Conservation (phyloP, 2,329 filamentous ascomycete genomes). For the Nemania diffusa region DNA sequence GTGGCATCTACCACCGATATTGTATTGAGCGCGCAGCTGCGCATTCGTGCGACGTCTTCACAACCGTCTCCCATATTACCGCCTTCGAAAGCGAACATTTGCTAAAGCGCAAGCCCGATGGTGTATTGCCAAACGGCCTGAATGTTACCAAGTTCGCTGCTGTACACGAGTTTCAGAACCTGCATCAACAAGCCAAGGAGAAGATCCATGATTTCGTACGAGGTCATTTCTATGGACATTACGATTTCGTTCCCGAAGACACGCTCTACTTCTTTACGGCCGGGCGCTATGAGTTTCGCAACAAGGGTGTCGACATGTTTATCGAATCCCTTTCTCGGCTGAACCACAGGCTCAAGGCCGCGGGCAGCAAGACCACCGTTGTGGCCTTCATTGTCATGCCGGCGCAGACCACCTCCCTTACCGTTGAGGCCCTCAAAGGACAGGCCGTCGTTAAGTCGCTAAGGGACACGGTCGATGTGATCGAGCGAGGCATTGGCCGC, state of each 20-base stretch:
- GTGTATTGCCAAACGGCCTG: conserved; percentile 93
- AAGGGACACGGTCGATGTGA: conserved; percentile 90
- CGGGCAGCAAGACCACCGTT: conserved; percentile 90
- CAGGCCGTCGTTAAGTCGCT: conserved; percentile 98
- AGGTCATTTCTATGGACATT: conserved; percentile 97
- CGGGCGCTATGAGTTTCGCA: conserved; percentile 96
- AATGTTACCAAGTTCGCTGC: conserved; percentile 99
- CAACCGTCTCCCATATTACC: conserved; percentile 97
- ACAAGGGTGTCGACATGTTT: conserved; percentile 99
- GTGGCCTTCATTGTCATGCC: conserved; percentile 99
- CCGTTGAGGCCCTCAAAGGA: conserved; percentile 94
- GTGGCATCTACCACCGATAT: conserved; percentile 98
- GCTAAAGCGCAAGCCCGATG: conserved; percentile 96
- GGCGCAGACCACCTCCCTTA: conserved; percentile 92
- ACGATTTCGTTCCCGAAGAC: conserved; percentile 96
- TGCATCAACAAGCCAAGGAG: conserved; percentile 95
- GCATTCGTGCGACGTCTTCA: conserved; percentile 95
- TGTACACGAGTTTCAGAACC: conserved; percentile 98
- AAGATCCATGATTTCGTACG: conserved; percentile 99
- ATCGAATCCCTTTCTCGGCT: conserved; percentile 94
- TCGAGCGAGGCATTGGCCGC: conserved; percentile 91
- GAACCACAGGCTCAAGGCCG: conserved; percentile 88
- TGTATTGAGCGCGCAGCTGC: conserved; percentile 96
- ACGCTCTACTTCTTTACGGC: conserved; percentile 98
- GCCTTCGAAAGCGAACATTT: conserved; percentile 98